Evolutionary conservation across 1,284 basidiomycete species (phyloP).

Genomic region (Pseudozyma hubeiensis): DNA sequence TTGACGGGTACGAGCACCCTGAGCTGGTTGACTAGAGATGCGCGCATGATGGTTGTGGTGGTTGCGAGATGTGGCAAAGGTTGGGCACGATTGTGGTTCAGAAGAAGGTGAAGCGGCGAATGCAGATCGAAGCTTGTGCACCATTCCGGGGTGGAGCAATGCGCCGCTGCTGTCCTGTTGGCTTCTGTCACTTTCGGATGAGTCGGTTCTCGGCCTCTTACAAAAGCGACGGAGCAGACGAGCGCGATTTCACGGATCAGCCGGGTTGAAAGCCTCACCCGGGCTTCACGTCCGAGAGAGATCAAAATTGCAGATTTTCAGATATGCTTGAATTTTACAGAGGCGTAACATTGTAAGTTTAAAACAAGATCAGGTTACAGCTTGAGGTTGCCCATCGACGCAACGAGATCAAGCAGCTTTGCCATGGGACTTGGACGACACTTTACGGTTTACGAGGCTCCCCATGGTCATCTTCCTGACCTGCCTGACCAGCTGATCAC

Average conservation of each 20-base stretch:
- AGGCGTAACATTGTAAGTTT: constrained; percentile 7
- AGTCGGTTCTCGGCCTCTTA: constrained; percentile 47
- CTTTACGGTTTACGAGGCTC: no score
- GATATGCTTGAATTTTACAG: neutral
- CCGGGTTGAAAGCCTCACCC: constrained; percentile 10
- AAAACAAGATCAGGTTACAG: no score
- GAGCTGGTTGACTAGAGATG: constrained; percentile 65
- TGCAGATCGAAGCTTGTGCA: neutral
- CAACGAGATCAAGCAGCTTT: no score
- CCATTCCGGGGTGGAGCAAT: constrained; percentile 14
- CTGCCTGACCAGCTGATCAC: neutral
- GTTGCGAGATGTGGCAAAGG: constrained; percentile 1
- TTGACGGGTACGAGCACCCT: constrained; percentile 68
- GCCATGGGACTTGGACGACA: no score
- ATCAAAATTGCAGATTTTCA: neutral
- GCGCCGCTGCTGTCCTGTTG: neutral
- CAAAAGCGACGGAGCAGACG: constrained; percentile 20
- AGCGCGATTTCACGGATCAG: constrained; percentile 23
- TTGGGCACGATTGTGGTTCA: neutral
- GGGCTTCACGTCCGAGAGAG: constrained; percentile 32
- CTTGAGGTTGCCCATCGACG: no score
- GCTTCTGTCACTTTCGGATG: constrained; percentile 24
- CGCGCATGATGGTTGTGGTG: constrained; percentile 50
- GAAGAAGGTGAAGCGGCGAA: constrained; percentile 3
- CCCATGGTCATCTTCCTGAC: no score